A percentile compares a stretch with the other conserved stretches of the same genome.
Conservation (phyloP, 75 land plant genomes). For the Cryptomeria japonica region DNA sequence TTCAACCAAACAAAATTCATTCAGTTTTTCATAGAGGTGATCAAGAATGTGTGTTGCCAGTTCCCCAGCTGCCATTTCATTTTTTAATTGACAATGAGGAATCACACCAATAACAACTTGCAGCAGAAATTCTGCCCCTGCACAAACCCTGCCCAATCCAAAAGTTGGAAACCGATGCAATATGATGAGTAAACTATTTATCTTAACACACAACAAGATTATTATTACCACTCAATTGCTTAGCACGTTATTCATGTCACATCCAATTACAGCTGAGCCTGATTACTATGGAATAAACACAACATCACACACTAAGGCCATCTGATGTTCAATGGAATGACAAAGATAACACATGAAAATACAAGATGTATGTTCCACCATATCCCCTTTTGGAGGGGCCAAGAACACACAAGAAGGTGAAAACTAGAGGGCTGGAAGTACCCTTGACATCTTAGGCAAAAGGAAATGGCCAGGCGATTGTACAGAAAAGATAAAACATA, state of each 20-base stretch:
- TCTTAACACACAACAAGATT: background rate
- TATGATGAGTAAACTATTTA: background rate
- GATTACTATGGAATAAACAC: background rate
- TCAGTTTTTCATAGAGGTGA: slow-evolving; percentile 63
- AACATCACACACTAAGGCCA: background rate
- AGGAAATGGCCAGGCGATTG: background rate
- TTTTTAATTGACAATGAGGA: slow-evolving; percentile 37
- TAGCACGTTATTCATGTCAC: slow-evolving; percentile 5
- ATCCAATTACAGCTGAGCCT: background rate
- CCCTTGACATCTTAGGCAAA: background rate
- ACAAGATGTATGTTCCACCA: background rate
- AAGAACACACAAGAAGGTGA: background rate
- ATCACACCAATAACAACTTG: slow-evolving; percentile 71
- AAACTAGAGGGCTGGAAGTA: background rate
- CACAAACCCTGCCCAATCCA: slow-evolving; percentile 67
- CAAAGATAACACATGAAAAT: background rate
- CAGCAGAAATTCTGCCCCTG: slow-evolving; percentile 81
- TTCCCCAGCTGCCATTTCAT: slow-evolving; percentile 50
- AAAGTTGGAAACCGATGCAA: background rate
- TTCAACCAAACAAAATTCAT: slow-evolving; percentile 77
- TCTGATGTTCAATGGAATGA: background rate
- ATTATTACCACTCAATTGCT: background rate
- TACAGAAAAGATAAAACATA: background rate
- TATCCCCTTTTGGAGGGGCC: background rate
- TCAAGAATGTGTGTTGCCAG: slow-evolving; percentile 74